Conservation (phyloP, 306 rosid genomes). For the Arachis stenosperma region DNA sequence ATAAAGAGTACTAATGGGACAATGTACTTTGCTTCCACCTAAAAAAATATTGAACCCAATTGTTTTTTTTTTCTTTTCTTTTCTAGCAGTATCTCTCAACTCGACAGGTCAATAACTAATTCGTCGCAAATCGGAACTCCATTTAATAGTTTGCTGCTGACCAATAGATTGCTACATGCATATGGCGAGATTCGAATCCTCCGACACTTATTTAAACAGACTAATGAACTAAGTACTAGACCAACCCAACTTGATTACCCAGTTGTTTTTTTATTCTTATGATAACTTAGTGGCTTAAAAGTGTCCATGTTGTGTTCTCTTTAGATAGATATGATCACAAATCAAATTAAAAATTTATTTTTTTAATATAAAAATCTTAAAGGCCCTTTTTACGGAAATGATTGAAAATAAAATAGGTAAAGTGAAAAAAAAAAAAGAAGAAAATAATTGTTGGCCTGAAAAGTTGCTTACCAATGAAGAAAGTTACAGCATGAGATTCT, state of each 20-base stretch:
- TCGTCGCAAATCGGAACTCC: too few species aligned
- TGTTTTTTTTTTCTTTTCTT: too few species aligned
- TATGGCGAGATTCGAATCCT: too few species aligned
- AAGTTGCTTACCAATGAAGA: conserved; percentile 79
- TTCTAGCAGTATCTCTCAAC: too few species aligned
- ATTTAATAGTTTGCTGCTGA: too few species aligned
- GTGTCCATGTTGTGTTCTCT: conserved; percentile 47
- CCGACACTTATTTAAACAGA: too few species aligned
- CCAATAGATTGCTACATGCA: too few species aligned
- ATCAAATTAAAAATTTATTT: conserved; percentile 21
- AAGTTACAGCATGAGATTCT: conserved; percentile 86
- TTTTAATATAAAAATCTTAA: conserved; percentile 24
- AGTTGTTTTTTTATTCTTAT: conserved; percentile 40
- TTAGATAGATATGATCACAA: conserved; percentile 53
- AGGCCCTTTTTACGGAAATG: conserved; percentile 44
- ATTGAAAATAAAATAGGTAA: conserved; percentile 41
- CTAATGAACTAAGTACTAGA: too few species aligned
- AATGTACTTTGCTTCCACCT: conserved; percentile 52
- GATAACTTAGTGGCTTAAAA: conserved; percentile 59
- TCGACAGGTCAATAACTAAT: too few species aligned
- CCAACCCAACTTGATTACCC: too few species aligned
- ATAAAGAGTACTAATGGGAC: conserved; percentile 49
- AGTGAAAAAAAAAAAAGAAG: conserved; percentile 21
- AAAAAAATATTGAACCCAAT: conserved; percentile 36
- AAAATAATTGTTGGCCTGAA: background rate